Base-by-base conservation (phyloP, 2,329 filamentous ascomycete genomes). In the Apiospora saccharicola region DNA sequence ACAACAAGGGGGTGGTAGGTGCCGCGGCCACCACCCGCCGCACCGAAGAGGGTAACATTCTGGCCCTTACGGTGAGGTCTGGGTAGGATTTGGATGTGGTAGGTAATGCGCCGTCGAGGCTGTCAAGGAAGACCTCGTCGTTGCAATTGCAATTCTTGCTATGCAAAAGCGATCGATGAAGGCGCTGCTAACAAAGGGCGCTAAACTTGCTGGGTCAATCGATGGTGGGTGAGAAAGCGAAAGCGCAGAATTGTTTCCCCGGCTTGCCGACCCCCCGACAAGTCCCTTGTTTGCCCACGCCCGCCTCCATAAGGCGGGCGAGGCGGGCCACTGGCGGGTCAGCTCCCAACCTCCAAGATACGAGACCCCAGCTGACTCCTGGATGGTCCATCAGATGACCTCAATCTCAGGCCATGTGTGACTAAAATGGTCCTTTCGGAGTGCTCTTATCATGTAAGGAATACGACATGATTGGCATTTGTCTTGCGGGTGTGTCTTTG, bases 21-120 rank as follows among this genome's bases (percentile, higher is more conserved):
- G 84, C 82, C 73, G 84, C 82, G 76, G 84, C 80, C 75, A 85
- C 86, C 74, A 88, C 85, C 78, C 88, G 88, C 80, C 88, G 86
- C 81, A 89, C 84, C 79, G 88, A 88, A 72, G 85, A 85, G 77
- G 87, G 87, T 80, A 90, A 80, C 87, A 89, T 89, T 76, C n/a
- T 47, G 46, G 41, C 46, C 49, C 34, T 44, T 44, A 41, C 43
- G 37, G 46, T 41, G 37, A 19, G 44, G 14, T 22, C 30, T 61
- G 30, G 53, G 53, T 16, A 57, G 51, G 16, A 37, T n/a, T n/a
- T 16, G 19, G 7, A 22, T 22, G 16, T 69, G 24, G 14, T 13
- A 7, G 7, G 68, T 13, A 26, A 41, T 37, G 49, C 46, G 47
- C 46, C 46, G 46, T 41, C 68, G 47, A 41, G 47, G 68, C 46